Evolutionary conservation across 495 filamentous ascomycete genomes (phyloP), one percentile per base, ranked within the genome.

Genomic region (Hamigera avellanea): DNA sequence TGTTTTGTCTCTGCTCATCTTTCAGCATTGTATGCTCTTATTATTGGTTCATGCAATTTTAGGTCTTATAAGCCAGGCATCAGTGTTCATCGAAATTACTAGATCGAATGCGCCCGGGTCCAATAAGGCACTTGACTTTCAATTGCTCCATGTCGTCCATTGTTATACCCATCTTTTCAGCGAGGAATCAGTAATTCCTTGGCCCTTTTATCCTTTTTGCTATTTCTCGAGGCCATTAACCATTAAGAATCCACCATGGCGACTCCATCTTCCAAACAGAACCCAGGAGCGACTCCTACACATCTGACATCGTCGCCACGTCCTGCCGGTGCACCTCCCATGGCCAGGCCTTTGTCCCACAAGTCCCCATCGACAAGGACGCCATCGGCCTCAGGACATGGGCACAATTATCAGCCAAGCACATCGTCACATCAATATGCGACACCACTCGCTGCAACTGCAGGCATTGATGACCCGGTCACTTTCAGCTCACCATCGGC

Each of bases 401-500:
- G 37, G 2, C 51, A 56, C 28, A 34, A 34, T 7, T 47, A 53
- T n/a, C 52, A 54, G 10, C 42, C 39, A 14, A 54, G 50, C 39
- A 23, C 49, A 1, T 59, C 57, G 3, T 52, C 61, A 14, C 58
- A 64, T 35, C 62, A 62, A 26, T 63, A 62, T 38, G 53, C 63
- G 7, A 67, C 65, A 2, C 63, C 65, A 35, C 59, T 67, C 14
- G 50, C 49, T 0, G 59, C 53, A 26, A 48, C 45, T 25, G 32
- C 42, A 8, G 56, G 49, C 8, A 45, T 57, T 25, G 65, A 69
- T 28, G 62, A 69, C 18, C 41, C 61, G 1, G 56, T 67, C 30
- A 56, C 62, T 19, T 62, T 69, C 40, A 67, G 54, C 36, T 69
- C 65, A 6, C 65, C 65, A 6, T 63, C 63, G 2, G 63, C 65